A percentile compares a stretch with the other conserved stretches of the same genome.
Conservation (phyloP, 345 rosid genomes). For the Murraya koenigii region DNA sequence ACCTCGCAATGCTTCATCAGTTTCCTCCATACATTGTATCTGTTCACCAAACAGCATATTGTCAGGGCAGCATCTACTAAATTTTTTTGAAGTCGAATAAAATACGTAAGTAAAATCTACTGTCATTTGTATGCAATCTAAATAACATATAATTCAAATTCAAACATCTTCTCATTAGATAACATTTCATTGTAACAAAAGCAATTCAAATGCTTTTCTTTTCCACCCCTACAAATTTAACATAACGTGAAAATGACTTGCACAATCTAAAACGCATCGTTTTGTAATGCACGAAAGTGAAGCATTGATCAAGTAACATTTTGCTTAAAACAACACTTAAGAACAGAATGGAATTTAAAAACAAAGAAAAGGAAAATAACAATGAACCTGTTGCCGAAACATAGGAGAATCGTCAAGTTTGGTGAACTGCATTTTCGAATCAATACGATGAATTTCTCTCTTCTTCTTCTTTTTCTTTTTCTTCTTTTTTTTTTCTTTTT, state of each 20-base stretch:
- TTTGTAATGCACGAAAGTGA: neutral
- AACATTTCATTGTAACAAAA: neutral
- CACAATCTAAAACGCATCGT: neutral
- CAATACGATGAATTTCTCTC: constrained; percentile 10
- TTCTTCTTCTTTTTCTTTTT: neutral
- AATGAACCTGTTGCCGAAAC: constrained; percentile 73
- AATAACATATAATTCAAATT: neutral
- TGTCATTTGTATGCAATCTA: neutral
- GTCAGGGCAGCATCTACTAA: neutral
- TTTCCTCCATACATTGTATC: constrained; percentile 68
- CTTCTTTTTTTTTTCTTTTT: constrained; percentile 6
- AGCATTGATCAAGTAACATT: neutral
- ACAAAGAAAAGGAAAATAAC: neutral
- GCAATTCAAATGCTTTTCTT: too few relatives aligned
- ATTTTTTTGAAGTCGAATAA: too few relatives aligned
- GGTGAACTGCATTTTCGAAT: constrained; percentile 49
- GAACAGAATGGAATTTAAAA: neutral
- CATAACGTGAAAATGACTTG: neutral
- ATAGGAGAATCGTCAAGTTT: constrained; percentile 87
- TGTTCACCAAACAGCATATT: constrained; percentile 25
- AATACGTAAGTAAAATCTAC: neutral
- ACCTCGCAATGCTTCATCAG: constrained; percentile 50
- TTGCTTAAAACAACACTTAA: neutral
- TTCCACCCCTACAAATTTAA: too few relatives aligned
- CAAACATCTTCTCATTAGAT: neutral